A percentile compares a stretch with the other conserved stretches of the same genome.
phyloP scores from a whole-genome alignment of 2,329 filamentous ascomycete genomes.

The Apiospora phragmitis region DNA sequence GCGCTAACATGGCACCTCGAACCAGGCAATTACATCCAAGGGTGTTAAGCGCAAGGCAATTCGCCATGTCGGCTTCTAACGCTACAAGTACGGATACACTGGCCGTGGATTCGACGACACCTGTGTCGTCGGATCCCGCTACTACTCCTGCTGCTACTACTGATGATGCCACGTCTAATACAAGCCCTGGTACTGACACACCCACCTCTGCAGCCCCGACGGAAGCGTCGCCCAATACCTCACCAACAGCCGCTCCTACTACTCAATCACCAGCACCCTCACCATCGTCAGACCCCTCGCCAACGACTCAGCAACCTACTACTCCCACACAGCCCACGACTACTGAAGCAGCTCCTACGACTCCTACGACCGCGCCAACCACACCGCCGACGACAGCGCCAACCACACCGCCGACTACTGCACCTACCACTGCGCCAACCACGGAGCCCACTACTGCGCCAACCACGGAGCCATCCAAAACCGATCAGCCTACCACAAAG shows the following conservation, averaged over 20 bases:
- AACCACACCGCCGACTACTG: conserved; percentile 8
- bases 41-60: conserved; percentile 17
- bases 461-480: conserved; percentile 27
- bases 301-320: conserved; percentile 12
- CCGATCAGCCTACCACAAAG: conserved; percentile 10
- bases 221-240: not conserved
- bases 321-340: conserved; percentile 6
- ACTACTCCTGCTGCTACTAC: too few species aligned
- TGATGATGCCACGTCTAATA: conserved; percentile 10
- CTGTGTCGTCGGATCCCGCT: conserved; percentile 12
- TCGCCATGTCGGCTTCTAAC: conserved; percentile 18
- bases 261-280: not conserved
- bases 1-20: conserved; percentile 14
- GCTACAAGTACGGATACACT: conserved; percentile 16
- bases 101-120: conserved; percentile 12
- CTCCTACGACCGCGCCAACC: conserved; percentile 11
- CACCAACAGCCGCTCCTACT: not conserved
- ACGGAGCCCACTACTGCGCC: conserved; percentile 14
- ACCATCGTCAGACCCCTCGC: not conserved
- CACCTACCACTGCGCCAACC: conserved; percentile 8
- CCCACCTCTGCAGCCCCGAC: conserved; percentile 1
- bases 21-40: conserved; percentile 13
- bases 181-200: conserved; percentile 7
- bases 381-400: conserved; percentile 20
- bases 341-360: not conserved